A percentile compares a stretch with the other conserved stretches of the same genome.
These are phyloP conservation scores for Huntiella bhutanensis DNA, from an alignment of 2,329 filamentous ascomycete species.

Conservation along the genomic window DNA sequence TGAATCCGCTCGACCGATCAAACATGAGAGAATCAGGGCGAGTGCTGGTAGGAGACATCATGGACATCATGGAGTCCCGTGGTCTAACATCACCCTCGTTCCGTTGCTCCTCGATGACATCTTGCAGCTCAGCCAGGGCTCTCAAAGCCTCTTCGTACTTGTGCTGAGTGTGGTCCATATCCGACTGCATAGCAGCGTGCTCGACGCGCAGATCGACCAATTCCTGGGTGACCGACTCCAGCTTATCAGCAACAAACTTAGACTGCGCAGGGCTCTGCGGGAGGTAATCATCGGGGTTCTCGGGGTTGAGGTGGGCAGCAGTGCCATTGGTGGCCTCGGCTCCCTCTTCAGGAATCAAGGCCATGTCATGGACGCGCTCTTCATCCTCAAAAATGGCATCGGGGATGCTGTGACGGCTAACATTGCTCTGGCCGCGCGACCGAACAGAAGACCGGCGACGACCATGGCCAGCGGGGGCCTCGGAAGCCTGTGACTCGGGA, in stretches of 20 bases:
- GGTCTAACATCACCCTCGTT: constrained; percentile 32
- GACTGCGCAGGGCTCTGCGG: constrained; percentile 59
- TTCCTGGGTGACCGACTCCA: constrained; percentile 80
- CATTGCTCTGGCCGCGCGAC: constrained; percentile 11
- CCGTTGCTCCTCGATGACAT: constrained; percentile 60
- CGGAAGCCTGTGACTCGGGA: constrained; percentile 7
- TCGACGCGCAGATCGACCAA: constrained; percentile 77
- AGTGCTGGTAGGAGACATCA: constrained; percentile 28
- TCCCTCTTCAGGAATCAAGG: constrained; percentile 14
- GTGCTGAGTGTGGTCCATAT: constrained; percentile 61
- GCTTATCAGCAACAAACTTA: constrained; percentile 76
- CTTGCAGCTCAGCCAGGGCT: constrained; percentile 67
- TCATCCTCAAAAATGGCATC: constrained; percentile 38
- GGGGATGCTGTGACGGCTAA: constrained; percentile 28
- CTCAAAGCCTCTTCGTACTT: constrained; percentile 86
- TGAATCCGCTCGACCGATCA: constrained; percentile 53
- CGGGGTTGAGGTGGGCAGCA: constrained; percentile 4
- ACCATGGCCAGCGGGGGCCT: constrained; percentile 5
- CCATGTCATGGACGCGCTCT: constrained; percentile 21
- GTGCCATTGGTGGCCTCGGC: constrained; percentile 2
- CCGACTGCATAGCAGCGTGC: constrained; percentile 65
- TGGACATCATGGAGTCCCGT: constrained; percentile 38
- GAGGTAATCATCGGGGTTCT: constrained; percentile 21
- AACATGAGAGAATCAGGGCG: constrained; percentile 73
- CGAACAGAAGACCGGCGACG: constrained; percentile 25